A percentile compares a stretch with the other conserved stretches of the same genome.
These are phyloP conservation scores for Elsinoe arachidis DNA, from an alignment of 2,329 filamentous ascomycete genomes.

Conservation along the genomic window DNA sequence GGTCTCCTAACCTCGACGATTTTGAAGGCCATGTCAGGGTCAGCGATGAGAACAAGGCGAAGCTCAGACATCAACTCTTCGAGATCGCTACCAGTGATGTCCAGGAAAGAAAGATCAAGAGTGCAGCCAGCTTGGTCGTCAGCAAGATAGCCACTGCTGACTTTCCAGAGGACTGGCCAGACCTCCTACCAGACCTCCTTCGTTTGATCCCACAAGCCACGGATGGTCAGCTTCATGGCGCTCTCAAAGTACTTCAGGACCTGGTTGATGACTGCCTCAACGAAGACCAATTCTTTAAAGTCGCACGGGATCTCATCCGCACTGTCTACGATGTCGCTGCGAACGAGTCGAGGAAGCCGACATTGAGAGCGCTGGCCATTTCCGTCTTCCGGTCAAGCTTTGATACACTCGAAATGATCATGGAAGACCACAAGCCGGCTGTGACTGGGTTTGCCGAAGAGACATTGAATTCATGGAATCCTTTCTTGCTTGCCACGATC, in stretches of 20 bases:
- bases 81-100: constrained; percentile 67
- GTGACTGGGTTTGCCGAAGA: constrained; percentile 87
- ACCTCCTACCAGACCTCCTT: constrained; percentile 71
- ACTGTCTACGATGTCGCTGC: constrained; percentile 75
- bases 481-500: constrained; percentile 75
- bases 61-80: constrained; percentile 65
- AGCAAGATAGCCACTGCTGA: constrained; percentile 91
- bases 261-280: constrained; percentile 88
- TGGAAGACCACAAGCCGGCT: constrained; percentile 80
- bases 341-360: constrained; percentile 61
- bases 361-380: constrained; percentile 72
- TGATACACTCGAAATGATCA: constrained; percentile 91
- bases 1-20: constrained; percentile 68
- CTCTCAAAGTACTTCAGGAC: constrained; percentile 77
- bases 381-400: constrained; percentile 87
- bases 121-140: constrained; percentile 77
- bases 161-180: constrained; percentile 93
- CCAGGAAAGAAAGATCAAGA: constrained; percentile 75
- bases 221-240: constrained; percentile 77
- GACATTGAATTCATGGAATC: constrained; percentile 69
- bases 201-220: constrained; percentile 65
- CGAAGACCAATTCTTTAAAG: constrained; percentile 88
- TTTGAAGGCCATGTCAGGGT: constrained; percentile 60
- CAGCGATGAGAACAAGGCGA: constrained; percentile 59
- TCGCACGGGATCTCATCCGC: constrained; percentile 77